Evolutionary conservation across 1,284 basidiomycete genomes (phyloP).

Genomic region (Ceratobasidium papillatum): DNA sequence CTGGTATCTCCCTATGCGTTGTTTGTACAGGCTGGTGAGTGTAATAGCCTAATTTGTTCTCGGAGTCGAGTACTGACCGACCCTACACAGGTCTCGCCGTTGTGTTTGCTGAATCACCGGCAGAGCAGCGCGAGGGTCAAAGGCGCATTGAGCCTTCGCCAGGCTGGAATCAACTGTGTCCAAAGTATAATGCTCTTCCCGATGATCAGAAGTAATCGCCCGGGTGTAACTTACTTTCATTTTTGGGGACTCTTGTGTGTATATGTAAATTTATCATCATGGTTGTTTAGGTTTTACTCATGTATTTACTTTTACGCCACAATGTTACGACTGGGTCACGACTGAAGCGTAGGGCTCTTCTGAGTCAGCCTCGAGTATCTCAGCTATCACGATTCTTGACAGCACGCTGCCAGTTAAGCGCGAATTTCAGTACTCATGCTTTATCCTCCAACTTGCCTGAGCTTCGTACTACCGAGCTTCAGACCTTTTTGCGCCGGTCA

Average conservation of each 20-base stretch:
- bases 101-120: constrained; percentile 55
- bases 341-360: not conserved
- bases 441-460: not conserved
- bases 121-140: constrained; percentile 44
- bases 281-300: too few relatives aligned
- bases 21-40: constrained; percentile 15
- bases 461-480: not conserved
- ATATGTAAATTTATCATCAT: too few relatives aligned
- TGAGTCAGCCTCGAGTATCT: not conserved
- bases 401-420: not conserved
- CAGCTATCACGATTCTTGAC: not conserved
- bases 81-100: constrained; percentile 52
- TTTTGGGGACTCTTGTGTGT: too few relatives aligned
- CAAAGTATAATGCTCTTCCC: constrained; percentile 39
- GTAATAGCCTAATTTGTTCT: not conserved
- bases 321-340: too few relatives aligned
- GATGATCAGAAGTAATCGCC: constrained; percentile 5
- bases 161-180: constrained; percentile 53
- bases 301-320: not conserved
- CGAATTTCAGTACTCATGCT: not conserved
- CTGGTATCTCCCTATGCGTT: not conserved
- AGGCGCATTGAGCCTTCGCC: constrained; percentile 41
- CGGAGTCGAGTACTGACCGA: not conserved
- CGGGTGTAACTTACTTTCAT: too few relatives aligned
- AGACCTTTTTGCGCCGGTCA: not conserved